phyloP scores from a whole-genome alignment of 106 monocot species.

The Dioscorea alata region DNA sequence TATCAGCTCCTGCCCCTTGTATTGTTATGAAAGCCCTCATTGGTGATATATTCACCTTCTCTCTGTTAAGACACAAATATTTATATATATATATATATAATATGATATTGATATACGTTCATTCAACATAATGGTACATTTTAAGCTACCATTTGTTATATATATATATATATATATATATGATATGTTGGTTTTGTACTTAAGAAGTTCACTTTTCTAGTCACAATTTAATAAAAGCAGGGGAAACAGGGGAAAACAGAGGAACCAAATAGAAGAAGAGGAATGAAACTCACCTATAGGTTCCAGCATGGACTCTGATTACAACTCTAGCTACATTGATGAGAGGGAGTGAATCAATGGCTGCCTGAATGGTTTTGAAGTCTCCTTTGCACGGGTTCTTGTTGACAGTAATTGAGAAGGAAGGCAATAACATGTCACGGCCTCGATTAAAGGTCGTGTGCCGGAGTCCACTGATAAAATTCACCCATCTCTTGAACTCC shows the following conservation, averaged over 20 bases:
- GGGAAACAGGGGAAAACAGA: too few relatives aligned
- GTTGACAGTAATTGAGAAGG: constrained; percentile 59
- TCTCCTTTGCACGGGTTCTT: constrained; percentile 75
- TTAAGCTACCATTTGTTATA: too few relatives aligned
- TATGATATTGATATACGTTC: too few relatives aligned
- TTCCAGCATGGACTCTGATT: constrained; percentile 78
- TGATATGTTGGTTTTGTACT: too few relatives aligned
- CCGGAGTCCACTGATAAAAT: constrained; percentile 57
- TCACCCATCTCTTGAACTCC: constrained; percentile 81
- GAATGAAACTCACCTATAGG: constrained; percentile 51
- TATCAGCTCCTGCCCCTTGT: constrained; percentile 80
- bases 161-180: too few relatives aligned
- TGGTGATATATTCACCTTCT: constrained; percentile 79
- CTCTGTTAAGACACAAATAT: constrained; percentile 27
- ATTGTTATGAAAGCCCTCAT: constrained; percentile 70
- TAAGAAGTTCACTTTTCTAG: too few relatives aligned
- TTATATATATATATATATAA: too few relatives aligned
- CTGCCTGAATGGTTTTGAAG: constrained; percentile 78
- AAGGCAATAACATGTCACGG: constrained; percentile 61
- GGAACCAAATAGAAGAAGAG: too few relatives aligned
- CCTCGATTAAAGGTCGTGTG: constrained; percentile 44
- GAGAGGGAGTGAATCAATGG: constrained; percentile 68
- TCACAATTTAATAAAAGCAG: too few relatives aligned
- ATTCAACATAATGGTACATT: too few relatives aligned
- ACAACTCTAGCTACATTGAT: constrained; percentile 72